phyloP scores from a whole-genome alignment of 2,329 filamentous ascomycete genomes.

The Paecilomyces sp. region DNA sequence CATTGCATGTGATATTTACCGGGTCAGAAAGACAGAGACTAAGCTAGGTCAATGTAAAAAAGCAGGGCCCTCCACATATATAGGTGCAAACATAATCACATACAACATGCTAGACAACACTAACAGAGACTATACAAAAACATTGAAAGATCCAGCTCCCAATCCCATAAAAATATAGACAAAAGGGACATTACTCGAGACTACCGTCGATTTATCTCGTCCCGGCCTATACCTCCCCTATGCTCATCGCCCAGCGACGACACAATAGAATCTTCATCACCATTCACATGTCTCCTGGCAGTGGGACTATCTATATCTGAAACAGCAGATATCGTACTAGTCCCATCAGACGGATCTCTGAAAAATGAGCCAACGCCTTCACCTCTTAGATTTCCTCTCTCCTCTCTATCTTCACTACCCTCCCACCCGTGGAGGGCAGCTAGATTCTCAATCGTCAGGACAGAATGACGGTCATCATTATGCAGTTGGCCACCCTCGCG shows the following conservation, averaged over 20 bases:
- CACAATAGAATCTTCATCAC: slow-evolving; percentile 25
- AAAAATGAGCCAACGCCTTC: slow-evolving; percentile 15
- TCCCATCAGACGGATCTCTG: slow-evolving; percentile 15
- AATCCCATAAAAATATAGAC: too few species aligned
- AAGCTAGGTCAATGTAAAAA: too few species aligned
- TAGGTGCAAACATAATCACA: too few species aligned
- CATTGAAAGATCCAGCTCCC: too few species aligned
- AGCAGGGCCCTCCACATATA: too few species aligned
- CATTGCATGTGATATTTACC: too few species aligned
- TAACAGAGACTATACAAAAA: too few species aligned
- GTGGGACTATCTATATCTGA: slow-evolving; percentile 11
- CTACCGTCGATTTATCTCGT: not conserved
- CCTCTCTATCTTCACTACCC: not conserved
- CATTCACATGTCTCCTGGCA: slow-evolving; percentile 7
- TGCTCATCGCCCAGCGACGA: slow-evolving; percentile 21
- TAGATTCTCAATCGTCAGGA: not conserved
- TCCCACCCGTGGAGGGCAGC: slow-evolving; percentile 5
- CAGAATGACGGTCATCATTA: not conserved
- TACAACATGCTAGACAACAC: too few species aligned
- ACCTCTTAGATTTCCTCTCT: not conserved
- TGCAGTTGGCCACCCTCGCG: not conserved
- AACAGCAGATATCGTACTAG: slow-evolving; percentile 16
- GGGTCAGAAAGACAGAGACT: too few species aligned
- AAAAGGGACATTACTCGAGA: too few species aligned
- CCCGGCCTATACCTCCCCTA: not conserved